These are phyloP conservation scores for Wickerhamiella parazyma DNA, from an alignment of 805 yeast species.

Conservation along the genomic window DNA sequence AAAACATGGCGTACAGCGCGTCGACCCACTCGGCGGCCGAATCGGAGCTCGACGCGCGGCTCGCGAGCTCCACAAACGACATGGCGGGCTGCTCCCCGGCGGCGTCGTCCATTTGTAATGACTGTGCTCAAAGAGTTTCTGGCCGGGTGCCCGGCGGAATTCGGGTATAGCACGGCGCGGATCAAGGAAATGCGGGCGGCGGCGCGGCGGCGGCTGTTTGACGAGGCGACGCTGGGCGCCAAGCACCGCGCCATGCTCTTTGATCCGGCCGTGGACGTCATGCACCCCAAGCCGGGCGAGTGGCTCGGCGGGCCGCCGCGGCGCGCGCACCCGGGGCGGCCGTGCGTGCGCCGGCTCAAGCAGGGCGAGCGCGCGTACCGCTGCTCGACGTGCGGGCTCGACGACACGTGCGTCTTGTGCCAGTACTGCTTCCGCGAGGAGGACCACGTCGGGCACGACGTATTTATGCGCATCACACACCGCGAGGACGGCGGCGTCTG, in stretches of 20 bases:
- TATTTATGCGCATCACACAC: constrained; percentile 47
- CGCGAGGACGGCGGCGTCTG: constrained; percentile 62
- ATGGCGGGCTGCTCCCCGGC: too few relatives aligned
- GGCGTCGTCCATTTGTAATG: not conserved
- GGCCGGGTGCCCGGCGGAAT: constrained; percentile 22
- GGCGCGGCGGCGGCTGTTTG: constrained; percentile 31
- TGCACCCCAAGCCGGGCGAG: constrained; percentile 9
- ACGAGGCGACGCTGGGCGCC: constrained; percentile 33
- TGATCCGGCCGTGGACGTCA: not conserved
- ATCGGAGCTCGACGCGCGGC: not conserved
- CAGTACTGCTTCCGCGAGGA: constrained; percentile 57
- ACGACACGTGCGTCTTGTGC: constrained; percentile 78
- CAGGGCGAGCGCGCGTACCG: constrained; percentile 74
- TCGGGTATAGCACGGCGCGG: constrained; percentile 19
- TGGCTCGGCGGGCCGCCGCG: constrained; percentile 17
- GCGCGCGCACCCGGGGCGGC: constrained; percentile 42
- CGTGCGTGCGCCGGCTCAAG: constrained; percentile 59
- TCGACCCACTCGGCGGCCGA: not conserved
- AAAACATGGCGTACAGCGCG: not conserved
- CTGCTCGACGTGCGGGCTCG: constrained; percentile 61
- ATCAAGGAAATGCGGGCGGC: constrained; percentile 19
- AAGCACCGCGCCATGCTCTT: constrained; percentile 22
- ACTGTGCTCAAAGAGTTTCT: constrained; percentile 15
- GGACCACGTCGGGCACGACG: constrained; percentile 60
- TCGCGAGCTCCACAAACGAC: not conserved